These are phyloP conservation scores for Teratosphaeria nubilosa DNA, from an alignment of 2,329 filamentous ascomycete genomes.

Conservation along the genomic window DNA sequence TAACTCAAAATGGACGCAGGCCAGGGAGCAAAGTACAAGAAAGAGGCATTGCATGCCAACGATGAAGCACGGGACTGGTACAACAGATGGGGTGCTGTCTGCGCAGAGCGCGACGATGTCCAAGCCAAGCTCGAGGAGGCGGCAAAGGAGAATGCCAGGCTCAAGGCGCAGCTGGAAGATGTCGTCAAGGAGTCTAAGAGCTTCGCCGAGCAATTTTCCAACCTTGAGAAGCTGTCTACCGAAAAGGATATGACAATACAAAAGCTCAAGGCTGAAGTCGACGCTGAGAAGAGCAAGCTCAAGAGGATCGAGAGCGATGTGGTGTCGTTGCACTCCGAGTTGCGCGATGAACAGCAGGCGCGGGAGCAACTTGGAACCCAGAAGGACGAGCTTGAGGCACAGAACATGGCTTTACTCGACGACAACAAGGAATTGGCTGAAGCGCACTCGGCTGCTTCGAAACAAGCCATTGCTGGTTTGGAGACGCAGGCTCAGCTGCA, in stretches of 20 bases:
- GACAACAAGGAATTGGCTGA: background rate
- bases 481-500: background rate
- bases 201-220: background rate
- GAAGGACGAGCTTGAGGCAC: background rate
- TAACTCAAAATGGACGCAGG: background rate
- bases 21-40: background rate
- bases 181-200: background rate
- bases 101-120: background rate
- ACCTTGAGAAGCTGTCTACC: background rate
- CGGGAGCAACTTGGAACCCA: background rate
- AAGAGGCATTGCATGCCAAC: background rate
- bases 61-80: background rate
- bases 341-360: background rate
- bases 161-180: background rate
- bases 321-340: background rate
- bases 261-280: background rate
- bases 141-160: background rate
- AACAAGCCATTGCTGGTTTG: background rate
- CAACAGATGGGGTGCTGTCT: background rate
- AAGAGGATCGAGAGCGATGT: background rate
- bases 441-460: background rate
- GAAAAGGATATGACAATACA: background rate
- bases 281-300: background rate
- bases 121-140: background rate
- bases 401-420: background rate